Base-by-base conservation (phyloP, 2,329 filamentous ascomycete genomes). In the Cladosporium cucumerinum region DNA sequence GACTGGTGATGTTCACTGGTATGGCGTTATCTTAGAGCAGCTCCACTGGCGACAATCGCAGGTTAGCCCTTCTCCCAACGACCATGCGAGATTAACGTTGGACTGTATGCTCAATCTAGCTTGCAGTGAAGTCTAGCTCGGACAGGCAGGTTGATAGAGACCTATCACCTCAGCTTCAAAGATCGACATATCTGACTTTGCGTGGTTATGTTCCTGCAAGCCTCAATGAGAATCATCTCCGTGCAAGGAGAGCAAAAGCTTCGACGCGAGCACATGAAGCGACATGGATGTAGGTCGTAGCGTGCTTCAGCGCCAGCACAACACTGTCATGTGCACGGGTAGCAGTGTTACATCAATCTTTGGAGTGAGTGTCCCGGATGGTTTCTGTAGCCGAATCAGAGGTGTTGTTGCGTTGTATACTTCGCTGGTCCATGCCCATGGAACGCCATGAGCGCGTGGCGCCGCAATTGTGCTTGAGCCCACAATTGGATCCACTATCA, bases 71-170 rank as follows among this genome's bases (percentile, higher is more conserved):
- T 18, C 48, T 28, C 26, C 8, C 30, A 57, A 34, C 30, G 36
- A 34, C n/a, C 30, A 54, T n/a, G 30, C 26, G 28, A 32, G 26
- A 54, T n/a, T 52, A 6, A 12, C 10, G 25, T 30, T 39, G 18
- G 18, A 48, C 39, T 43, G 39, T 14, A 26, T 28, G 16, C 21
- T 21, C 26, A 39, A 39, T 48, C 26, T 23, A 49, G 23, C 36
- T 49, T 60, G 57, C 57, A 60, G 16, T 32, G 34, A 60, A 49
- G 57, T 43, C 46, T 60, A 39, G 36, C 57, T 60, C 14, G 26
- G 18, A 60, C 18, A 46, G 57, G 57, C 57, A 60, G 57, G 36
- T 60, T 18, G 26, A 34, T 7, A 49, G 11, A 48, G 57, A 30
- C 18, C 12, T 34, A 46, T 30, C 23, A 21, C 28, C 6, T 60